Evolutionary conservation across 2,329 filamentous ascomycete species (phyloP), one percentile per base, ranked within the genome.

Genomic region (Phialophora verrucosa): DNA sequence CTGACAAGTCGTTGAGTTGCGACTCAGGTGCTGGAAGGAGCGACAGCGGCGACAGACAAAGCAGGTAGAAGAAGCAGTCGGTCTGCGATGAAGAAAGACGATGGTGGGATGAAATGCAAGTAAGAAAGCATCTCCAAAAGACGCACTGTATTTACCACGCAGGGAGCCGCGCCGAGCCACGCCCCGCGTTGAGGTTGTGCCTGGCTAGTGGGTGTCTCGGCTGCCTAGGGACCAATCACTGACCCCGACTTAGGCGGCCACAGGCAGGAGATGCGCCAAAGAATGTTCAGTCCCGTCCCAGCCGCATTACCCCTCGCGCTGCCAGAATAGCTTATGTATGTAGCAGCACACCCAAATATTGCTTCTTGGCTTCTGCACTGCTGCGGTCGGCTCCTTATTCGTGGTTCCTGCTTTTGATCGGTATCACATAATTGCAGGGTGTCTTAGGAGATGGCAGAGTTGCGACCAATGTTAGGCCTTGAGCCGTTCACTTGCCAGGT

Each of bases 401-500:
- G 38, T 44, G 6, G 38, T 44, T 20, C 5, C 5, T 44, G 17
- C 2, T 44, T 44, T 20, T n/a, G 38, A 17, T 11, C 38, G 20
- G 17, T 6, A 44, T n/a, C 14, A n/a, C 38, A 17, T 44, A n/a
- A 7, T 8, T 7, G 4, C 38, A n/a, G 38, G 17, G 17, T 6
- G 38, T n/a, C 38, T 7, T 17, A 11, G 8, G 20, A 11, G 4
- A 12, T 51, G 20, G 49, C 49, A 25, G 25, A 12, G 1, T 17
- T 17, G 49, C 14, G 11, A 31, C 25, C 11, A 20, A n/a, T 47
- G 63, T 78, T 76, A 90, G 72, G 88, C 87, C 79, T 96, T 96
- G 65, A 92, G 79, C 73, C 91, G 85, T 73, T 88, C 85, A 69
- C 85, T 85, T 50, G 90, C 86, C 73, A 96, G 84, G 73, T 97